These are phyloP conservation scores for Saccharum spontaneum DNA, from an alignment of 176 grass and related monocot species.

Conservation along the genomic window DNA sequence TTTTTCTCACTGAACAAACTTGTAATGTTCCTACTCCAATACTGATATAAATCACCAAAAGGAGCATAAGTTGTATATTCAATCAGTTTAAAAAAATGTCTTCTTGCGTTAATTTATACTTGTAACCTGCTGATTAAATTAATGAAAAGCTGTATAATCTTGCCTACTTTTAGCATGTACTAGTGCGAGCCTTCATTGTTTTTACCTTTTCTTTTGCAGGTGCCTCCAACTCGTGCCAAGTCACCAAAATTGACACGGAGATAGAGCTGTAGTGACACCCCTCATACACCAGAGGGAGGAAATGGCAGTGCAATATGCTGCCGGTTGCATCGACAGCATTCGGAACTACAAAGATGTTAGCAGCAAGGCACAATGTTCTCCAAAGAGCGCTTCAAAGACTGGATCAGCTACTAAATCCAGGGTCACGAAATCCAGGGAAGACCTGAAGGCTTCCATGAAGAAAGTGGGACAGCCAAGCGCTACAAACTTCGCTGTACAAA, in stretches of 20 bases:
- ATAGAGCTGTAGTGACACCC: slow-evolving; percentile 81
- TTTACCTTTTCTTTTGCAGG: slow-evolving; percentile 43
- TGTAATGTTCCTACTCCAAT: slow-evolving; percentile 2
- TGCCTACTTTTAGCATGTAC: not conserved
- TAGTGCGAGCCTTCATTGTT: slow-evolving; percentile 1
- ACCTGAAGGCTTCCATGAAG: slow-evolving; percentile 38
- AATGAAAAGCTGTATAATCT: not conserved
- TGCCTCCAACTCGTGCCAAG: slow-evolving; percentile 82
- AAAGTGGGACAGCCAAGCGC: slow-evolving; percentile 23
- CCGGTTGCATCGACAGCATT: slow-evolving; percentile 71
- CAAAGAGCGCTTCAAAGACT: slow-evolving; percentile 47
- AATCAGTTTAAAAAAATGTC: not conserved
- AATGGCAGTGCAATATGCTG: slow-evolving; percentile 46
- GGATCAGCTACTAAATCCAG: slow-evolving; percentile 40
- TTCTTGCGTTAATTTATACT: not conserved
- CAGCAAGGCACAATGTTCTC: slow-evolving; percentile 50
- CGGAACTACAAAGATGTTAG: slow-evolving; percentile 52
- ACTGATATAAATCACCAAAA: not conserved
- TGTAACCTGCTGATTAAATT: slow-evolving; percentile 13
- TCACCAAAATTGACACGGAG: slow-evolving; percentile 76
- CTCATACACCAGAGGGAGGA: slow-evolving; percentile 41
- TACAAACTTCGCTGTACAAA: slow-evolving; percentile 55
- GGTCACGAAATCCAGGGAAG: slow-evolving; percentile 43
- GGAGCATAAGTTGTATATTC: not conserved
- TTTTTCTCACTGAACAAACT: slow-evolving; percentile 8